Percentiles rank a stretch among this genome's conserved stretches.
phyloP scores from a whole-genome alignment of 495 filamentous ascomycete species.

The Daldinia childiae region DNA sequence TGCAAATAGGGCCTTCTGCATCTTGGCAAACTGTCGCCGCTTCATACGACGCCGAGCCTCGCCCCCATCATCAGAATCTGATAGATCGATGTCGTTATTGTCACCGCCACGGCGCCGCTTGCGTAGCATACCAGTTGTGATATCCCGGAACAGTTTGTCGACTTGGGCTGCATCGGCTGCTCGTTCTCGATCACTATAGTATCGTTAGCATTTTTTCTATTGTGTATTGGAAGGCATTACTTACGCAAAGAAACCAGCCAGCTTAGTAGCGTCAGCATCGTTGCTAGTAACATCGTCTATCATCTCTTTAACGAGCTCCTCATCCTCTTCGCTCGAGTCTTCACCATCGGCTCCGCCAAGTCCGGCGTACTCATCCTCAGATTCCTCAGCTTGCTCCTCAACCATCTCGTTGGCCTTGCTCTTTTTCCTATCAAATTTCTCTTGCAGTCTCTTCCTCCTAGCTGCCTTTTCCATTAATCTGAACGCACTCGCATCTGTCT shows the following conservation, averaged over 20 bases:
- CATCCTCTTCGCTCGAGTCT: conserved; percentile 75
- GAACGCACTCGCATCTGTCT: conserved; percentile 62
- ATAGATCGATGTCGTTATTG: conserved; percentile 79
- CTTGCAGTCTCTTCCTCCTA: conserved; percentile 61
- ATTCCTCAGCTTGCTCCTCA: conserved; percentile 94
- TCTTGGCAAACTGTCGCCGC: conserved; percentile 86
- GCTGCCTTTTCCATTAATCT: conserved; percentile 77
- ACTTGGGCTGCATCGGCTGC: conserved; percentile 82
- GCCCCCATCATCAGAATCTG: conserved; percentile 86
- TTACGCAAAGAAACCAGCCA: conserved; percentile 91
- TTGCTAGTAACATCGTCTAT: conserved; percentile 80
- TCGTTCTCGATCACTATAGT: conserved; percentile 69
- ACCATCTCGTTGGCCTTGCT: conserved; percentile 89
- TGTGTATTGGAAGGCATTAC: conserved; percentile 47
- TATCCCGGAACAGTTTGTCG: conserved; percentile 88
- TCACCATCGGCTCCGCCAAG: conserved; percentile 92
- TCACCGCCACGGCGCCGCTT: conserved; percentile 69
- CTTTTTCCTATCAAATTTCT: conserved; percentile 81
- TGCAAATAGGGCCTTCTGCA: conserved; percentile 87
- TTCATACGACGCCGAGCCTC: conserved; percentile 81
- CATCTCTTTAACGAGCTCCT: conserved; percentile 76
- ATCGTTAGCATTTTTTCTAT: conserved; percentile 30
- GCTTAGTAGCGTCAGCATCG: conserved; percentile 78
- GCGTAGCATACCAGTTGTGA: conserved; percentile 85
- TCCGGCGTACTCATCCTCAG: conserved; percentile 97